Evolutionary conservation across 345 rosid species (phyloP), one percentile per base, ranked within the genome.

Genomic region (Arabidopsis arenosa): DNA sequence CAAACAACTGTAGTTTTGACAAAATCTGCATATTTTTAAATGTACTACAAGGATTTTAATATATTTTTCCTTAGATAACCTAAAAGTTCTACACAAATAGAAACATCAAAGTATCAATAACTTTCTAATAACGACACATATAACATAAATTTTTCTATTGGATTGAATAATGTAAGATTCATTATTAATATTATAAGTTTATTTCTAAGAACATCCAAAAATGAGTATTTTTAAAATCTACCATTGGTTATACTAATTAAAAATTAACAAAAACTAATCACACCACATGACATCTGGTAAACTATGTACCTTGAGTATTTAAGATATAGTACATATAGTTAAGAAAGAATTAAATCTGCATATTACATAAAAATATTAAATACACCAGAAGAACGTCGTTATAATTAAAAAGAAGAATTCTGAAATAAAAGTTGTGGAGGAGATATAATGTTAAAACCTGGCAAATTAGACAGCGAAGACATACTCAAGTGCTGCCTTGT

Each of bases 391-490:
- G 4, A 75, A 48, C 28, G 68, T 75, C 79, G 62, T 48, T 67
- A 62, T 76, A 69, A 52, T 53, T 7, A 15, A 62, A 68, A 69
- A 76, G 52, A 63, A 76, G 51, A 23, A 61, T 17, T 62, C 30
- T 62, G 43, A 40, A 63, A 5, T 15, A 69, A 61, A 75, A 75
- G 75, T 82, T 82, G 80, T 84, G 90, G 85, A 84, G 67, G 84
- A 80, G 81, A 40, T 72, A 78, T 78, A 72, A 80, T 76, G 83
- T 84, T 85, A 84, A 80, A 85, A 80, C 78, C 79, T 63, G 81
- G 81, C 81, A 72, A 78, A 58, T 78, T 49, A 70, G 85, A 84
- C 88, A 85, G 85, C 78, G 83, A 75, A 84, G 85, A 82, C 84
- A 82, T 72, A 67, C 82, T 85, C 84, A 80, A 85, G 81, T 80